These are phyloP conservation scores for Metarhizium robertsii DNA, from an alignment of 2,329 filamentous ascomycete species.

Conservation along the genomic window DNA sequence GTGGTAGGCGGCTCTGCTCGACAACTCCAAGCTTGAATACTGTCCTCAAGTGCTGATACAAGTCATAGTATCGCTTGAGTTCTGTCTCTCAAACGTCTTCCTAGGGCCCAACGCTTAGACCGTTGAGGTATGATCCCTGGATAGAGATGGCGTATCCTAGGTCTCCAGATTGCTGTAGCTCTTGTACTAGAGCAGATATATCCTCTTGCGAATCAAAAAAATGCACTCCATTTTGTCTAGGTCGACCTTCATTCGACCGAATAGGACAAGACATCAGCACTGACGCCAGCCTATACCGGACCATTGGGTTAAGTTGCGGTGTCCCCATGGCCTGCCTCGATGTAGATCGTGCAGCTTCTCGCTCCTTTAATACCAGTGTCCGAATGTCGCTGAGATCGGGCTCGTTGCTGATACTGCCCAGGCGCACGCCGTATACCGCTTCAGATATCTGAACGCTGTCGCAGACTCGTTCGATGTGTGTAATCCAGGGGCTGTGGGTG, in stretches of 20 bases:
- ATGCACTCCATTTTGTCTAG: background rate
- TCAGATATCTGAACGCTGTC: background rate
- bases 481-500: background rate
- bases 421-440: background rate
- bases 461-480: background rate
- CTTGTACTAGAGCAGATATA: background rate
- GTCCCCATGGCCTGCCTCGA: no score
- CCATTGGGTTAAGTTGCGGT: background rate
- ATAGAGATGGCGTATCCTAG: background rate
- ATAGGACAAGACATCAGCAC: background rate
- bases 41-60: background rate
- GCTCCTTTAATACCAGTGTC: no score
- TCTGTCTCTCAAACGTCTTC: background rate
- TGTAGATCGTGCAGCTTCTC: no score
- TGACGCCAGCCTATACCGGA: no score
- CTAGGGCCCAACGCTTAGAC: background rate
- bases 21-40: background rate
- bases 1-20: background rate
- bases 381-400: no score
- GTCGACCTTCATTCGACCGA: background rate
- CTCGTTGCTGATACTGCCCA: no score
- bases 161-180: background rate
- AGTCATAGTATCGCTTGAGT: background rate
- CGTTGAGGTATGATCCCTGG: background rate
- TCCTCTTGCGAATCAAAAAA: background rate